These are phyloP conservation scores for Adenanthera pavonina DNA, from an alignment of 306 rosid genomes.

Conservation along the genomic window DNA sequence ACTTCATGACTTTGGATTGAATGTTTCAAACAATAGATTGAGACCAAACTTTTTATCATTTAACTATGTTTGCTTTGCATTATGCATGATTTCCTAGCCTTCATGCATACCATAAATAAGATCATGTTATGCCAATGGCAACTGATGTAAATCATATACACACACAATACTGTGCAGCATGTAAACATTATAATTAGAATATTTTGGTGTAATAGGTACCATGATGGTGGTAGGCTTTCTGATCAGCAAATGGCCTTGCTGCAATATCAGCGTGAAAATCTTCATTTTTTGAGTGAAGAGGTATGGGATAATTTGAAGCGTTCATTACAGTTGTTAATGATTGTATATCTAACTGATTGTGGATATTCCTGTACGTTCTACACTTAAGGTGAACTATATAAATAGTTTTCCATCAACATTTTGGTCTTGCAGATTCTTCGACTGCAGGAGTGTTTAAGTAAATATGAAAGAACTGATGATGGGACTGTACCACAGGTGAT, in stretches of 20 bases:
- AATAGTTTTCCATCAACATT: constrained; percentile 33
- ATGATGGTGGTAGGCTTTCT: constrained; percentile 88
- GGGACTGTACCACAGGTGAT: constrained; percentile 95
- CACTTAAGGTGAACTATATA: constrained; percentile 11
- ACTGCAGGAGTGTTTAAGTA: constrained; percentile 87
- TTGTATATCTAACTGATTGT: constrained; percentile 10
- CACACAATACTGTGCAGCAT: constrained; percentile 20
- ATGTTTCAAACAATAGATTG: constrained; percentile 23
- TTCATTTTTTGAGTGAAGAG: constrained; percentile 98
- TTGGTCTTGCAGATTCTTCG: constrained; percentile 75
- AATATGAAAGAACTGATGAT: constrained; percentile 86
- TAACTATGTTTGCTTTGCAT: constrained; percentile 33
- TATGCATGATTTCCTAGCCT: neutral
- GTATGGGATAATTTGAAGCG: constrained; percentile 50
- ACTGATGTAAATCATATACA: constrained; percentile 26
- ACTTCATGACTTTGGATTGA: constrained; percentile 25
- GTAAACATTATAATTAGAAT: constrained; percentile 34
- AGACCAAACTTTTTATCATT: neutral
- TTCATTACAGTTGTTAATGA: constrained; percentile 28
- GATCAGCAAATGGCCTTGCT: constrained; percentile 99
- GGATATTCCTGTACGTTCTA: neutral
- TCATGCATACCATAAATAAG: constrained; percentile 23
- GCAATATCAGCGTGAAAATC: constrained; percentile 98
- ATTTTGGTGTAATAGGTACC: constrained; percentile 68
- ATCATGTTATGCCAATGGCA: constrained; percentile 4